Evolutionary conservation across 1,139 yeast genomes (phyloP).

Genomic region (Scheffersomyces quercinus): DNA sequence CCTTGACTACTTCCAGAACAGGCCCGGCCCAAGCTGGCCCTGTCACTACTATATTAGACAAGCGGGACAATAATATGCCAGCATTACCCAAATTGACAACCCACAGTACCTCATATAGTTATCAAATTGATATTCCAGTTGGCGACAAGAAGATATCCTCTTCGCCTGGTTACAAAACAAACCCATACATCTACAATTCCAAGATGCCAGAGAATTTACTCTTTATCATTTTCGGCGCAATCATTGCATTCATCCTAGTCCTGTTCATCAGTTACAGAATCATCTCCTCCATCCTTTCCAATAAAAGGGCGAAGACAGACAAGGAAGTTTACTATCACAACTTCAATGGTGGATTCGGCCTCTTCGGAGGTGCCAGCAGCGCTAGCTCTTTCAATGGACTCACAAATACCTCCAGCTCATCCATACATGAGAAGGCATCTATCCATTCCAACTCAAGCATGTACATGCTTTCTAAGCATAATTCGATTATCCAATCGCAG

Average conservation of each 20-base stretch:
- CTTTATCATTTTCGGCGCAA: slow-evolving; percentile 45
- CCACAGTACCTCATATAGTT: slow-evolving; percentile 12
- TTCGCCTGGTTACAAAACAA: slow-evolving; percentile 6
- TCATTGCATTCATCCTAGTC: slow-evolving; percentile 28
- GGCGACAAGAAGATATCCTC: slow-evolving; percentile 1
- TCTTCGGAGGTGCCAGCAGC: slow-evolving; percentile 1
- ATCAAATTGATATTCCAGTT: slow-evolving; percentile 16
- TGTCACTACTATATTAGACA: too few species aligned
- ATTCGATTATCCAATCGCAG: slow-evolving; percentile 4
- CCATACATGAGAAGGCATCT: slow-evolving; percentile 23
- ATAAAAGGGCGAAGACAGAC: slow-evolving; percentile 37
- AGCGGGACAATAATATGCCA: too few species aligned
- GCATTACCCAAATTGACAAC: too few species aligned
- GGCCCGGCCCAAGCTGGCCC: too few species aligned
- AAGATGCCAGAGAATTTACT: slow-evolving; percentile 36
- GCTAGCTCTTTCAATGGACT: slow-evolving; percentile 6
- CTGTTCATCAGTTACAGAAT: slow-evolving; percentile 23
- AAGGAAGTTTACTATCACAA: slow-evolving; percentile 32
- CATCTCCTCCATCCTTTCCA: slow-evolving; percentile 22
- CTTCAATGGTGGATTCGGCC: slow-evolving; percentile 2
- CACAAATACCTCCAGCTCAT: slow-evolving; percentile 24
- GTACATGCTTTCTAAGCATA: slow-evolving; percentile 8
- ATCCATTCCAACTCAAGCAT: slow-evolving; percentile 9
- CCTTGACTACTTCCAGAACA: too few species aligned
- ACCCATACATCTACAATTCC: slow-evolving; percentile 36